Conservation (phyloP, 1,284 basidiomycete genomes). For the Dichomitus squalens region DNA sequence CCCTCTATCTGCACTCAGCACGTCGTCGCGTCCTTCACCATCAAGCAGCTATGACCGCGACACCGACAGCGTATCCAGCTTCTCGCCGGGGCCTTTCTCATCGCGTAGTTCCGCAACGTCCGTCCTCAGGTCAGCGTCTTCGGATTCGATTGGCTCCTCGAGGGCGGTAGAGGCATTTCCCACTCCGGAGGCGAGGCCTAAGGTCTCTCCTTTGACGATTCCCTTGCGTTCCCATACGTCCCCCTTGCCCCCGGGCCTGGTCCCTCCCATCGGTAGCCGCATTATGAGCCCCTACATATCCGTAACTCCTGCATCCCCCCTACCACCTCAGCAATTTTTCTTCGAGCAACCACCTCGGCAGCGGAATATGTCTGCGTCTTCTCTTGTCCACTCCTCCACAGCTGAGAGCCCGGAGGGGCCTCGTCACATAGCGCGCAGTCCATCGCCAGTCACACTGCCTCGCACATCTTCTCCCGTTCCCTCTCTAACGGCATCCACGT, state of each 20-base stretch:
- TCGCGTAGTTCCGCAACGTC: conserved; percentile 13
- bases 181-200: conserved; percentile 1
- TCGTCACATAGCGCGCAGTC: neutral
- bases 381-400: conserved; percentile 14
- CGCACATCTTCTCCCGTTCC: conserved; percentile 17
- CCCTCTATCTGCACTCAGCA: neutral
- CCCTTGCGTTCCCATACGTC: conserved; percentile 11
- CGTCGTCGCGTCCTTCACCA: conserved; percentile 12
- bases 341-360: neutral
- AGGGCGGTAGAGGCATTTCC: conserved; percentile 8
- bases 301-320: conserved; percentile 19
- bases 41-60: conserved; percentile 18
- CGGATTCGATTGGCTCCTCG: conserved; percentile 9
- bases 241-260: conserved; percentile 3
- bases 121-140: conserved; percentile 5
- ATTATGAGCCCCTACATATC: conserved; percentile 23
- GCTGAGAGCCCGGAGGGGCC: neutral
- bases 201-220: conserved; percentile 10
- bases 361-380: conserved; percentile 13
- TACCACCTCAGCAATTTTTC: conserved; percentile 2
- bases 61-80: conserved; percentile 13
- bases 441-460: too few species aligned
- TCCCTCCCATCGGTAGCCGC: conserved; percentile 12
- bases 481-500: conserved; percentile 14
- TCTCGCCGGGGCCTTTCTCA: conserved; percentile 13